These are phyloP conservation scores for Boletus subparvulus DNA, from an alignment of 768 basidiomycete species.

Conservation along the genomic window DNA sequence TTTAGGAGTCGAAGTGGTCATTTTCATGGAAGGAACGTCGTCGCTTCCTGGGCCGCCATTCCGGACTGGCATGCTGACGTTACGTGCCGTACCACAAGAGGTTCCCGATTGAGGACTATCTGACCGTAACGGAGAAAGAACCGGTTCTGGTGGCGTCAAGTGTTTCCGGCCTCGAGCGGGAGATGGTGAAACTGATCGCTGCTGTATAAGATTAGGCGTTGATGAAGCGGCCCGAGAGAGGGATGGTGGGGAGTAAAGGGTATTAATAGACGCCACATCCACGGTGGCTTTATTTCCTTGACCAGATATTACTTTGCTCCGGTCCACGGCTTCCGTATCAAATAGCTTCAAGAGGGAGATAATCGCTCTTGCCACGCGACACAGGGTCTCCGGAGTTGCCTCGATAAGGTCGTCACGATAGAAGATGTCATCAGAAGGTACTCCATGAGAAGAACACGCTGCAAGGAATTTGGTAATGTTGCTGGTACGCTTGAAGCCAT, in stretches of 20 bases:
- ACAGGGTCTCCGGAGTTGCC: constrained; percentile 56
- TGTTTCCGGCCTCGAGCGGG: constrained; percentile 40
- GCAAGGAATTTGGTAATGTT: constrained; percentile 81
- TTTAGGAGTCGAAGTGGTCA: constrained; percentile 40
- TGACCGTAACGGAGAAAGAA: constrained; percentile 52
- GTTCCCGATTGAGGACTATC: constrained; percentile 54
- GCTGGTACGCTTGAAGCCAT: constrained; percentile 60
- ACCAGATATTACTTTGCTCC: constrained; percentile 47
- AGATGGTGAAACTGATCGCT: constrained; percentile 40
- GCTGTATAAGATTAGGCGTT: constrained; percentile 55
- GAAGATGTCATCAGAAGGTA: constrained; percentile 64
- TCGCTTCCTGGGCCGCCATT: constrained; percentile 34
- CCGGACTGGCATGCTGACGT: constrained; percentile 16
- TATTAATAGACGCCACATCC: constrained; percentile 34
- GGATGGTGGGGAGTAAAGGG: constrained; percentile 30
- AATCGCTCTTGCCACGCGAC: constrained; percentile 73
- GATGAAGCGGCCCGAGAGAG: constrained; percentile 53
- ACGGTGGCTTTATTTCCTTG: constrained; percentile 33
- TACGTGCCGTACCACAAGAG: constrained; percentile 33
- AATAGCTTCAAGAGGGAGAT: constrained; percentile 63
- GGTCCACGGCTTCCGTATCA: constrained; percentile 50
- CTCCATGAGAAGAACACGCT: constrained; percentile 65
- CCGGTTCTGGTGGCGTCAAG: constrained; percentile 49
- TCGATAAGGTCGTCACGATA: constrained; percentile 67
- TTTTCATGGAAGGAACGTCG: constrained; percentile 38